Evolutionary conservation across 495 filamentous ascomycete species (phyloP), one percentile per base, ranked within the genome.

Genomic region (Lichina pygmaea): DNA sequence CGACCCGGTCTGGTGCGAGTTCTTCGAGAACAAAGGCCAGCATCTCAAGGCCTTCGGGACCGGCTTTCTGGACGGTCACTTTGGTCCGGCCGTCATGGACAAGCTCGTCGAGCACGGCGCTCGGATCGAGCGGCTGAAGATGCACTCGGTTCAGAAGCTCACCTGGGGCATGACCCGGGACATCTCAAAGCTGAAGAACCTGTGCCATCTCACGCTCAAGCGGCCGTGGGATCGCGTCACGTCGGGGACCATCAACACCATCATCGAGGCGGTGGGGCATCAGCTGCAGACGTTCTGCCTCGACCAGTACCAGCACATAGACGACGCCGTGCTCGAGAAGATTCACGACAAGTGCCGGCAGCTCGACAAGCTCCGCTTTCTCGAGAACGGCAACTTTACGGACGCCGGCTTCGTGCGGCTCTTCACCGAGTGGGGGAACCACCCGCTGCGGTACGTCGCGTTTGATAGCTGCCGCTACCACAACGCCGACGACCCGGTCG

Each of bases 391-490:
- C 42, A 50, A 60, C n/a, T 72, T 74, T 53, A 82, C 78, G 0
- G 83, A 93, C 54, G 66, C 66, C 8, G 80, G 66, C 7, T 81
- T 78, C 51, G 62, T 58, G 24, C 57, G 60, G 0, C 69, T 93
- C n/a, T 93, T 94, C 58, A 67, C 57, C 0, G 57, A 62, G 44
- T 92, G 83, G 83, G 54, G 64, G 34, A 92, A 92, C 53, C 71
- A 66, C 16, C 64, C 72, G 3, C 64, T 94, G 32, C 50, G 55
- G 24, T 74, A 71, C 50, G 57, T 80, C 47, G 82, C 92, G 57
- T 58, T 94, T 33, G 72, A 75, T 43, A 72, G 72, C 42, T 78
- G 73, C 46, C 75, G 83, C 33, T 70, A 83, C 50, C 53, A 85
- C 31, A 82, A 92, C 51, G 68, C 77, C 48, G 53, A 63, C 16